Base-by-base conservation (phyloP, 805 yeast genomes). In the Metschnikowia cerradonensis region DNA sequence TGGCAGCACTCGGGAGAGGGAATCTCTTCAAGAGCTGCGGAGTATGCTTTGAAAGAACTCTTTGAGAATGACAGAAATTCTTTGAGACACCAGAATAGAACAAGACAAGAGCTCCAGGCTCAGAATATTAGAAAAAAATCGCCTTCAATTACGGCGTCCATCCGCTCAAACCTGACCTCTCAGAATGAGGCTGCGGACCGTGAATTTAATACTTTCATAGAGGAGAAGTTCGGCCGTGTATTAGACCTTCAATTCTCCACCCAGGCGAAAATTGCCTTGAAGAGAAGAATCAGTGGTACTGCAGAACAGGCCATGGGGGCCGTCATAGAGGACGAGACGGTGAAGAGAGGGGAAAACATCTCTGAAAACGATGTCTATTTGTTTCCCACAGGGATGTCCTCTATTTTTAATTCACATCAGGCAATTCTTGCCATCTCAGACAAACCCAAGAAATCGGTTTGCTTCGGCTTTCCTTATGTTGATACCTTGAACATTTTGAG, bases 1-100 rank as follows among this genome's bases (percentile, higher is more conserved):
- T 94, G 99, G 99, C 97, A 92, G 66, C 97, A 91, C 62, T 75
- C 96, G 0, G 99, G 99, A 26, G 97, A 92, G 67, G 96, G 97
- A n/a, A 80, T 94, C 26, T 88, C 96, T 14, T 88, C 96, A 34
- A 76, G 98, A 60, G 71, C 84, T 64, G 97, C 90, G 1, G 97
- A 91, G 67, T 94, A 89, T 61, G 82, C 88, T 44, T 67, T 86
- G 52, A 82, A 81, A 53, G 88, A 83, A 63, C 68, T 86, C 62
- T 77, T 59, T 20, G 57, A 53, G 19, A 50, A 49, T 17, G 62
- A 57, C 22, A 52, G 45, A 49, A 53, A 44, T 31, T 56, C 47
- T 4, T 41, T 61, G 39, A 51, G 65, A 13, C 37, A 48, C 20
- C 46, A 40, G 17, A 50, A 50, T 47, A 50, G 62, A 44, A 42